Percentiles rank a stretch among this genome's conserved stretches.
Conservation (phyloP, 306 rosid species). For the Malus asiatica region DNA sequence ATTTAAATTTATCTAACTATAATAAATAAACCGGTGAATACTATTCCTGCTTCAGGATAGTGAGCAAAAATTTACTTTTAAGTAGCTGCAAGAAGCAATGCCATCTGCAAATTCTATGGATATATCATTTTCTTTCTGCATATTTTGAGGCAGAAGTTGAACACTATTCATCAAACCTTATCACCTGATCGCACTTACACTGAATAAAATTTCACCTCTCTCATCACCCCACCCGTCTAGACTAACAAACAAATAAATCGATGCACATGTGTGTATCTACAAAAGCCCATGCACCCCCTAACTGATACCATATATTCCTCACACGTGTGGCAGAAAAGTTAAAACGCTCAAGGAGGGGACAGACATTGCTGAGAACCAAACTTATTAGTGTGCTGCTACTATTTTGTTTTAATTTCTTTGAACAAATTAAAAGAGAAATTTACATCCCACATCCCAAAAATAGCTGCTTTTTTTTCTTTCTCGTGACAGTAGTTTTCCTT, state of each 20-base stretch:
- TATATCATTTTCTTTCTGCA: conserved; percentile 18
- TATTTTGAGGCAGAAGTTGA: conserved; percentile 9
- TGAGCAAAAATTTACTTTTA: too few species aligned
- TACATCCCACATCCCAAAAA: neutral
- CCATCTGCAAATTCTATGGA: conserved; percentile 6
- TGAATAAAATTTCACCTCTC: conserved; percentile 31
- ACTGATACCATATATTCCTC: conserved; percentile 31
- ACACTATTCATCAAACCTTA: conserved; percentile 8
- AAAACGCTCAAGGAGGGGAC: neutral
- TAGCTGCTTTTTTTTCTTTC: neutral
- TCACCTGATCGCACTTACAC: conserved; percentile 16
- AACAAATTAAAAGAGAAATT: neutral
- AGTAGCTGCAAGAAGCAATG: neutral
- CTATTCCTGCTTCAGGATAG: too few species aligned
- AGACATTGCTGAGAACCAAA: neutral
- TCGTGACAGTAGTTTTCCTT: neutral
- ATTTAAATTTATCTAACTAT: too few species aligned
- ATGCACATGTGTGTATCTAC: conserved; percentile 42
- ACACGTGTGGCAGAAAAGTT: conserved; percentile 38
- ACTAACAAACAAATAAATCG: conserved; percentile 14
- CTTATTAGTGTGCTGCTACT: neutral
- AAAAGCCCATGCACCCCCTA: conserved; percentile 42
- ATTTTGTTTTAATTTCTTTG: too few species aligned
- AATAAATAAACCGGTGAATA: too few species aligned
- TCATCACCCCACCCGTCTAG: conserved; percentile 48